Conservation (phyloP, 352 stramenopile genomes). For the Pythium aphanidermatum region DNA sequence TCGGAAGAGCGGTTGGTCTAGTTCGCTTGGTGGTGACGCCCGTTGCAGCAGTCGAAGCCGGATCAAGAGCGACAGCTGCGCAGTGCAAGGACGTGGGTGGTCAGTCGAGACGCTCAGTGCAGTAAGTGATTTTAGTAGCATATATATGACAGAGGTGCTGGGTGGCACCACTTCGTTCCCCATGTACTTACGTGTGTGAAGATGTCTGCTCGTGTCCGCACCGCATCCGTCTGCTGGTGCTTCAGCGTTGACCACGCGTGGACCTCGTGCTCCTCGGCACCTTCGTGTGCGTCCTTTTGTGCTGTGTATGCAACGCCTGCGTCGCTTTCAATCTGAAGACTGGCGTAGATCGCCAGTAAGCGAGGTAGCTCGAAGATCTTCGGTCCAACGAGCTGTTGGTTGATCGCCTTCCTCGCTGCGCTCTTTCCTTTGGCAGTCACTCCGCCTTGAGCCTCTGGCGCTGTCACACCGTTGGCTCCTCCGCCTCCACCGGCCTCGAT, state of each 20-base stretch:
- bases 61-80: conserved; percentile 60
- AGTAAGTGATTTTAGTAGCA: no score
- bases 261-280: no score
- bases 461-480: conserved; percentile 11
- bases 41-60: conserved; percentile 78
- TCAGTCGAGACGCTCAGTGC: no score
- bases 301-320: neutral
- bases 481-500: conserved; percentile 7
- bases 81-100: no score
- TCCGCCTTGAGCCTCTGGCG: neutral
- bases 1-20: conserved; percentile 77
- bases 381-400: conserved; percentile 53
- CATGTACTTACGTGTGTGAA: conserved; percentile 55
- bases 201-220: conserved; percentile 53
- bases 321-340: conserved; percentile 40
- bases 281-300: neutral
- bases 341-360: conserved; percentile 74
- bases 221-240: neutral
- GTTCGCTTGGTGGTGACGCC: conserved; percentile 49
- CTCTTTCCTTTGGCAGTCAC: conserved; percentile 1
- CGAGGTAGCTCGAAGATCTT: conserved; percentile 70
- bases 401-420: conserved; percentile 25
- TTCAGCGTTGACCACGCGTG: no score
- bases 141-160: no score
- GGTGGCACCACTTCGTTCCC: no score